A percentile compares a stretch with the other conserved stretches of the same genome.
phyloP scores from a whole-genome alignment of 2,329 filamentous ascomycete species.

The Chrysoporthe puriensis region DNA sequence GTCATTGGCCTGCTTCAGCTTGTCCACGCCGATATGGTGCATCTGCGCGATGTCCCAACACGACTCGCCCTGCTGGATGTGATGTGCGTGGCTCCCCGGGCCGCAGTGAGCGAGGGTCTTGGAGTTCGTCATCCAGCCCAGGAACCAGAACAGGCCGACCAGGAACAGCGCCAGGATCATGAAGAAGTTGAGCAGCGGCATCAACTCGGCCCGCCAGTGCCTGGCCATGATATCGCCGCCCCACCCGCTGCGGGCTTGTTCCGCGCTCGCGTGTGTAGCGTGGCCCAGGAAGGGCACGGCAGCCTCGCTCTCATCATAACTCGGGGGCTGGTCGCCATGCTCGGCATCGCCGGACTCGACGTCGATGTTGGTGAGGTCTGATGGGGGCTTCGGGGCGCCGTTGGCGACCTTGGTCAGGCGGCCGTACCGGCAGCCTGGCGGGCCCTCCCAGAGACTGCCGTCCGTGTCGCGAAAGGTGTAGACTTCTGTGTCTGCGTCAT shows the following conservation, averaged over 20 bases:
- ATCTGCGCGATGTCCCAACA: slow-evolving; percentile 56
- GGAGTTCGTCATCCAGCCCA: slow-evolving; percentile 37
- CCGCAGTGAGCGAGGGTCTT: slow-evolving; percentile 29
- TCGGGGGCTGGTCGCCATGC: slow-evolving; percentile 26
- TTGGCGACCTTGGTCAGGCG: slow-evolving; percentile 45
- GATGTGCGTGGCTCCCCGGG: slow-evolving; percentile 41
- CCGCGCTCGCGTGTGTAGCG: not conserved
- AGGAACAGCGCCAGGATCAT: slow-evolving; percentile 56
- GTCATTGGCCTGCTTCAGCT: slow-evolving; percentile 49
- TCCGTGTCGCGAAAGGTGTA: slow-evolving; percentile 51
- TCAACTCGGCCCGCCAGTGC: slow-evolving; percentile 56
- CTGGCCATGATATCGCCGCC: slow-evolving; percentile 33
- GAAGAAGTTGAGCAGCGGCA: slow-evolving; percentile 62
- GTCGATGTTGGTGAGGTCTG: slow-evolving; percentile 24
- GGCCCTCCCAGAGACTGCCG: slow-evolving; percentile 50
- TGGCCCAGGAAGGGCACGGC: slow-evolving; percentile 25
- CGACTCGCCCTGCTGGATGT: slow-evolving; percentile 51
- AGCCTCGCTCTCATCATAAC: slow-evolving; percentile 28
- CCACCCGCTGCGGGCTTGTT: slow-evolving; percentile 5
- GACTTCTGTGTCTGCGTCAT: slow-evolving; percentile 52
- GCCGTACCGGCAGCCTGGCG: slow-evolving; percentile 50
- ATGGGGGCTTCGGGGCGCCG: slow-evolving; percentile 29
- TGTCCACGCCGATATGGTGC: slow-evolving; percentile 48
- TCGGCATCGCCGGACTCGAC: slow-evolving; percentile 31
- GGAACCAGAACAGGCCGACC: slow-evolving; percentile 53